Evolutionary conservation across 1,139 yeast species (phyloP).

Genomic region (Lodderomyces jiufengensis): DNA sequence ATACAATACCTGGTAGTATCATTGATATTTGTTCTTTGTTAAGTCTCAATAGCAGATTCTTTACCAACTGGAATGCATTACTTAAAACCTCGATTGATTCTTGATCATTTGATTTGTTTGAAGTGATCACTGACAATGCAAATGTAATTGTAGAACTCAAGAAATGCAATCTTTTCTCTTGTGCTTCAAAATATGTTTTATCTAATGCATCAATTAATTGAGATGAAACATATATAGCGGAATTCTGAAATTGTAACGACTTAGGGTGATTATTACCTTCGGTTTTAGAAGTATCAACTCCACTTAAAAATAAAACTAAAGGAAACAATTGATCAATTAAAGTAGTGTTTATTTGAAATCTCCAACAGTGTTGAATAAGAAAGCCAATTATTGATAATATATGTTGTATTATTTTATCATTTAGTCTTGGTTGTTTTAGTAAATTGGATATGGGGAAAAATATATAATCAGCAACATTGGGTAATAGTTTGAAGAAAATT

Average conservation of each 20-base stretch:
- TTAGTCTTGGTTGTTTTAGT: constrained; percentile 26
- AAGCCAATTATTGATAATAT: constrained; percentile 29
- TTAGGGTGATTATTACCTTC: constrained; percentile 5
- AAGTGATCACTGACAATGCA: constrained; percentile 18
- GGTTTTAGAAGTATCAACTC: constrained; percentile 8
- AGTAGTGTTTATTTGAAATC: constrained; percentile 20
- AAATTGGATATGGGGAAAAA: constrained; percentile 39
- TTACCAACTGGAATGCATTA: constrained; percentile 8
- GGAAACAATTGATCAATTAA: constrained; percentile 38
- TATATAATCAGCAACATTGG: constrained; percentile 39
- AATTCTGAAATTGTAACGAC: constrained; percentile 18
- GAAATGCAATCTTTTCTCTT: constrained; percentile 20
- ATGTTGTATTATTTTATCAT: constrained; percentile 18
- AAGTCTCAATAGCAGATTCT: constrained; percentile 13
- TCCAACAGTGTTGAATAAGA: constrained; percentile 31
- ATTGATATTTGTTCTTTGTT: constrained; percentile 31
- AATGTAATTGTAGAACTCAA: constrained; percentile 28
- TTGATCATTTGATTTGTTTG: constrained; percentile 11
- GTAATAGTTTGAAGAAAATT: constrained; percentile 22
- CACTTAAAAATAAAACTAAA: constrained; percentile 25
- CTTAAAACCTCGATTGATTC: constrained; percentile 8
- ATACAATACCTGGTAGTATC: constrained; percentile 40
- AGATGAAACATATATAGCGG: constrained; percentile 14
- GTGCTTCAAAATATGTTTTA: constrained; percentile 19
- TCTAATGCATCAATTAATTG: constrained; percentile 4